Evolutionary conservation across 2,329 filamentous ascomycete genomes (phyloP), one percentile per base, ranked within the genome.

Genomic region (Beauveria caledonica): DNA sequence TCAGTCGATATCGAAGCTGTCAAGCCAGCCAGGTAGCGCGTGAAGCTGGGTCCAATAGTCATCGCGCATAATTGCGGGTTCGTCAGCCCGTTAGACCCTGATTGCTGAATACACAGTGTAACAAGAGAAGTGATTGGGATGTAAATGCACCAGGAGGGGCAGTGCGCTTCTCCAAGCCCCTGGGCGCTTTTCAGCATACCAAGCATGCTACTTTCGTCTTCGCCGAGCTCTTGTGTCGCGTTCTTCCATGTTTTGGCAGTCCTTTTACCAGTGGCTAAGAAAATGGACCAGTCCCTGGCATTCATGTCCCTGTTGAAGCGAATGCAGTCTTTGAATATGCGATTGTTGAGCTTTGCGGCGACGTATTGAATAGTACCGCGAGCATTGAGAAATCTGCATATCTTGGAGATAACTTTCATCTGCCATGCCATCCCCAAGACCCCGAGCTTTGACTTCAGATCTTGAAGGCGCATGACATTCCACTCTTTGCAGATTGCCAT

Each of bases 241-340:
- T 11, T 25, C 27, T 27, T 62, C 9, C 54, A 21, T 21, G 19
- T 36, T 44, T 51, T 58, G 19, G 56, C 29, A 5, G 45, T 56
- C n/a, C 71, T 69, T 56, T 74, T 76, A 2, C 73, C 82, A 0
- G 80, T 82, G 2, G 79, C 76, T 23, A 83, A 72, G 61, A 81
- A 84, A 19, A 77, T 71, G 7, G 76, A 73, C 83, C 83, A 86
- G 64, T 86, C 83, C 23, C 80, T 78, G 1, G 77, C 66, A 13
- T 78, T 82, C 36, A 84, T 77, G 7, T 85, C 81, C 49, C 83
- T 75, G 51, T 80, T 71, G 60, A 80, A 86, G 63, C 82, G 83
- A 63, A 86, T 76, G 64, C 84, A 86, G 64, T 86, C 83, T 64
- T 84, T 85, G 72, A 81, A 85, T 6, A 86, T 72, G 59, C 78